These are phyloP conservation scores for Solanum gandarillasii DNA, from an alignment of 257 asterid genomes.

Conservation along the genomic window DNA sequence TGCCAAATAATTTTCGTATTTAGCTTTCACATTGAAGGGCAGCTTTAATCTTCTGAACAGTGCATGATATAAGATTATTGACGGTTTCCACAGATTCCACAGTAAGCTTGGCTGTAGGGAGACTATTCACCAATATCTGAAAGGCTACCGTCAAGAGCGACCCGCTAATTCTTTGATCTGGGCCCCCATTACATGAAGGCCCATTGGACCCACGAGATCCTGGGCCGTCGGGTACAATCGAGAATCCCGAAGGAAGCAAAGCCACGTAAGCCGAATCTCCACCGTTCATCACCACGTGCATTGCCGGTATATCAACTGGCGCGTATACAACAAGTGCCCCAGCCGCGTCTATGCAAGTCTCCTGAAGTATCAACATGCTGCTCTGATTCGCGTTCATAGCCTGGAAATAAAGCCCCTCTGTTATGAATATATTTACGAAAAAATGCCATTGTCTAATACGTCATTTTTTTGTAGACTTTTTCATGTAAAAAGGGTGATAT, in stretches of 20 bases:
- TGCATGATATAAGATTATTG: slow-evolving; percentile 76
- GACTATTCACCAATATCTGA: slow-evolving; percentile 73
- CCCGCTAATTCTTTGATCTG: slow-evolving; percentile 40
- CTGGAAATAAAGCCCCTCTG: slow-evolving; percentile 17
- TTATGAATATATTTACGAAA: not conserved
- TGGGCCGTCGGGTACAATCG: slow-evolving; percentile 79
- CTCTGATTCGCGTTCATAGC: slow-evolving; percentile 66
- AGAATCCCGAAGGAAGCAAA: slow-evolving; percentile 82
- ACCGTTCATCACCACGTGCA: slow-evolving; percentile 94
- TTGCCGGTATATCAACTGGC: slow-evolving; percentile 92
- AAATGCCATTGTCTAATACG: slow-evolving; percentile 2
- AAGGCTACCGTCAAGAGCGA: slow-evolving; percentile 84
- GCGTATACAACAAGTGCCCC: slow-evolving; percentile 94
- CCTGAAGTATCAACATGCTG: slow-evolving; percentile 83
- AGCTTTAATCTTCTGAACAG: slow-evolving; percentile 86
- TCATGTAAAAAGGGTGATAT: not conserved
- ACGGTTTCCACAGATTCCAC: slow-evolving; percentile 94
- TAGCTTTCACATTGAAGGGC: slow-evolving; percentile 67
- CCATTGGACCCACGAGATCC: slow-evolving; percentile 27
- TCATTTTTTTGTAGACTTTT: not conserved
- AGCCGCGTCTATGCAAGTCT: slow-evolving; percentile 71
- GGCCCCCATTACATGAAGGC: slow-evolving; percentile 19
- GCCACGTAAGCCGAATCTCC: slow-evolving; percentile 93
- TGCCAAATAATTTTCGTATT: not conserved
- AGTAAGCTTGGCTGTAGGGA: slow-evolving; percentile 82